A percentile compares a stretch with the other conserved stretches of the same genome.
Conservation (phyloP, 2,329 filamentous ascomycete genomes). For the Colletotrichum neosansevieriae region DNA sequence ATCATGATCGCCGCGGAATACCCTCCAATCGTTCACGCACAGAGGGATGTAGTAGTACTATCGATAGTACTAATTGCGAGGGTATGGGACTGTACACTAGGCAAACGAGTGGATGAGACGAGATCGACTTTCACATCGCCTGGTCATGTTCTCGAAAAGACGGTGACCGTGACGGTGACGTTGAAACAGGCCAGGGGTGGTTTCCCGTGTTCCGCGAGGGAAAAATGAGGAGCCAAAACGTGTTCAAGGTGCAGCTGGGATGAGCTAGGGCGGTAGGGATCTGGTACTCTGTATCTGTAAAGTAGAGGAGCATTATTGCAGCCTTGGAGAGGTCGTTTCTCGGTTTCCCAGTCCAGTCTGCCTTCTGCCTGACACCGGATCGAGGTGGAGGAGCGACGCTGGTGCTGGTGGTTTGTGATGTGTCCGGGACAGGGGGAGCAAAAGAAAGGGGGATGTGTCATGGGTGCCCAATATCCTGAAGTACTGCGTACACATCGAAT, state of each 20-base stretch:
- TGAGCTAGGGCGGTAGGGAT: conserved; percentile 24
- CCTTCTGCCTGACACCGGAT: background rate
- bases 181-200: conserved; percentile 30
- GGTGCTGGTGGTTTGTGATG: conserved; percentile 21
- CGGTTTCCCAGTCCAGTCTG: conserved; percentile 9
- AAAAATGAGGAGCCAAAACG: conserved; percentile 39
- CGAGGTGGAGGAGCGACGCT: conserved; percentile 1
- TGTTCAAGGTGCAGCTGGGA: conserved; percentile 34
- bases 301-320: conserved; percentile 8
- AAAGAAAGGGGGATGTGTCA: conserved; percentile 29
- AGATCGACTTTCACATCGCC: conserved; percentile 24
- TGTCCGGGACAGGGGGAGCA: conserved; percentile 36
- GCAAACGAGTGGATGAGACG: conserved; percentile 27
- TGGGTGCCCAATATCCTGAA: conserved; percentile 37
- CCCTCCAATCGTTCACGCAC: background rate
- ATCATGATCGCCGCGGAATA: conserved; percentile 30
- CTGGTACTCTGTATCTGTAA: background rate
- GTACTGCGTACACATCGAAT: background rate
- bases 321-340: conserved; percentile 18
- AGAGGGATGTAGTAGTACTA: background rate
- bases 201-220: conserved; percentile 37
- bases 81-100: background rate
- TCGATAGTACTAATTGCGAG: background rate
- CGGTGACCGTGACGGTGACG: conserved; percentile 41
- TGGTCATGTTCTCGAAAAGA: conserved; percentile 37